Evolutionary conservation across 2,329 filamentous ascomycete genomes (phyloP), one percentile per base, ranked within the genome.

Genomic region (Ophiostoma ulmi): DNA sequence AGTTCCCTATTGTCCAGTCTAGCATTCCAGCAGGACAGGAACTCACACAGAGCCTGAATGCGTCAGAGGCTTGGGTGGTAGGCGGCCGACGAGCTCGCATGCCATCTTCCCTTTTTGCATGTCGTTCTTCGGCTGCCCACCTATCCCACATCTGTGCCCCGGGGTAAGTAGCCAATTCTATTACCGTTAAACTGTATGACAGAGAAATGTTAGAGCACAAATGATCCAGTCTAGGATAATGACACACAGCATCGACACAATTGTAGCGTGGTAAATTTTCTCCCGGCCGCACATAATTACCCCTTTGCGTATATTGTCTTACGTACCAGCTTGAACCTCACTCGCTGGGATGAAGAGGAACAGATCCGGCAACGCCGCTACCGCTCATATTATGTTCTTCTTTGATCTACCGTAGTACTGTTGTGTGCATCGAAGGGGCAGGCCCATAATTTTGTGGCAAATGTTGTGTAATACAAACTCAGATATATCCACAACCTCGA

Each of bases 391-490:
- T 58, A 14, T 65, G n/a, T 64, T 38, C 26, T 26, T 20, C 36
- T 65, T 22, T 63, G 58, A 31, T 35, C 26, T 35, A 35, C 26
- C 35, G 22, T 13, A 63, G 35, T 17, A 36, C 17, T 64, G 35
- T 39, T 13, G 35, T 64, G 17, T 22, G 26, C 63, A 39, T 65
- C 36, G 20, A 65, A 38, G 35, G 14, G 10, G 13, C 22, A 41
- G 63, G 36, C 63, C 63, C 63, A 65, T 65, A 65, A 39, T 39
- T 65, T 22, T 39, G 63, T 65, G 63, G 63, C 63, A 17, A 65
- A 65, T 65, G 63, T 65, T 65, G 63, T 65, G 63, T 65, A 65
- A 65, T 65, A 65, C 63, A 65, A 65, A 65, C 36, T 65, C 63
- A 39, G 20, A n/a, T 8, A 39, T 65, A 65, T 36, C 63, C 63